Evolutionary conservation across 495 filamentous ascomycete species (phyloP).

Genomic region (Aspergillus cavernicola): DNA sequence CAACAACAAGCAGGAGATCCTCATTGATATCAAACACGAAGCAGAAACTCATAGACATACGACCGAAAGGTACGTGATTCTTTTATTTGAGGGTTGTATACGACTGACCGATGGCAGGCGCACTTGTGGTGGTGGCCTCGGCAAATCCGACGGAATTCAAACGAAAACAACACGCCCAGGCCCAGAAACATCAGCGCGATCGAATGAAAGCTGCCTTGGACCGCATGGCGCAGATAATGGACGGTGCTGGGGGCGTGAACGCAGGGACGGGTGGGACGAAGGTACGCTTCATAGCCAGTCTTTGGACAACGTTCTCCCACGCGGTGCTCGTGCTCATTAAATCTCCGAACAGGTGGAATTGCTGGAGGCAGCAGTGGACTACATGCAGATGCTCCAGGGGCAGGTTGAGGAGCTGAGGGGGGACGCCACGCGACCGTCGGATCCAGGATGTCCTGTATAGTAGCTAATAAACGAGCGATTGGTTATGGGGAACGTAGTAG

Average conservation of each 20-base stretch:
- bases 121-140: constrained; percentile 1
- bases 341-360: constrained; percentile 9
- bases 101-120: neutral
- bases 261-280: constrained; percentile 12
- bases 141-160: constrained; percentile 10
- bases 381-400: constrained; percentile 15
- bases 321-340: neutral
- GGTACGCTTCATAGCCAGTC: constrained; percentile 12
- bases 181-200: constrained; percentile 18
- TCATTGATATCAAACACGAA: neutral
- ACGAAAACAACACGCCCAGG: constrained; percentile 14
- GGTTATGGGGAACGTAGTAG: neutral
- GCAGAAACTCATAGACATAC: neutral
- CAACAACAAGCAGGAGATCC: neutral
- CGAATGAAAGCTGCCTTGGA: constrained; percentile 17
- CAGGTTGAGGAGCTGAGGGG: constrained; percentile 5
- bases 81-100: neutral
- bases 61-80: neutral
- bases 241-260: constrained; percentile 7
- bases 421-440: neutral
- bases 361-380: constrained; percentile 16
- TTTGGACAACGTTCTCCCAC: neutral
- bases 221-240: constrained; percentile 15
- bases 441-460: neutral
- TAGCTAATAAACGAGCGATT: neutral